phyloP scores from a whole-genome alignment of 2,329 filamentous ascomycete genomes.

The Ceratocystis papillata region DNA sequence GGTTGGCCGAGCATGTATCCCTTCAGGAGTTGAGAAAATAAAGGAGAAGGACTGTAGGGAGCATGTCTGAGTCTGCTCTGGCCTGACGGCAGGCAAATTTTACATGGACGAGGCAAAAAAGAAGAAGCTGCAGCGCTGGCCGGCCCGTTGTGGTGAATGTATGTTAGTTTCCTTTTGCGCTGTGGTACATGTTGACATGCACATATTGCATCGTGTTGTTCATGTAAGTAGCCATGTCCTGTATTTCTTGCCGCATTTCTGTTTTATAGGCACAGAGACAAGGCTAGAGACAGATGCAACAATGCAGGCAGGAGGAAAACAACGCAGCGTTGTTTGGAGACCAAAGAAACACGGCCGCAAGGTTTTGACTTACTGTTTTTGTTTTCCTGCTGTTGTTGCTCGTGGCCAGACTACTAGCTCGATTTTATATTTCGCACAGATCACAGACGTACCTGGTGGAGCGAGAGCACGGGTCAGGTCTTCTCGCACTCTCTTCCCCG shows the following conservation, averaged over 20 bases:
- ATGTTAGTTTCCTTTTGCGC: not conserved
- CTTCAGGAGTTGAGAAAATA: constrained; percentile 2
- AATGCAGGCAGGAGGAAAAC: no score
- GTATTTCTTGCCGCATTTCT: not conserved
- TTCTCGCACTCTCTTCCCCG: not conserved
- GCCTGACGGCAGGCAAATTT: not conserved
- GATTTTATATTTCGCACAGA: constrained; percentile 1
- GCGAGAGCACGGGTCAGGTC: not conserved
- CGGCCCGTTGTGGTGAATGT: not conserved
- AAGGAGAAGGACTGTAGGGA: not conserved
- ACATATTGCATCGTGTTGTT: not conserved
- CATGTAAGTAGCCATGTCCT: not conserved
- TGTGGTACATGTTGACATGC: not conserved
- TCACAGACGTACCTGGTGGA: not conserved
- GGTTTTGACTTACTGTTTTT: no score
- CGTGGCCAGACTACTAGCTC: not conserved
- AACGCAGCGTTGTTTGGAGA: no score
- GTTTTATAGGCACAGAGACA: not conserved
- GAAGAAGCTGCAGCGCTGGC: not conserved
- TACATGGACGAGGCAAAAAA: not conserved
- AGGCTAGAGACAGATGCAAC: no score
- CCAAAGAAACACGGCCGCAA: no score
- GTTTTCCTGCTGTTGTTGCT: no score
- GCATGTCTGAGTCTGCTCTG: not conserved
- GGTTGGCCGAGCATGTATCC: not conserved